Evolutionary conservation across 805 yeast species (phyloP).

Genomic region (Clavispora asparagi): DNA sequence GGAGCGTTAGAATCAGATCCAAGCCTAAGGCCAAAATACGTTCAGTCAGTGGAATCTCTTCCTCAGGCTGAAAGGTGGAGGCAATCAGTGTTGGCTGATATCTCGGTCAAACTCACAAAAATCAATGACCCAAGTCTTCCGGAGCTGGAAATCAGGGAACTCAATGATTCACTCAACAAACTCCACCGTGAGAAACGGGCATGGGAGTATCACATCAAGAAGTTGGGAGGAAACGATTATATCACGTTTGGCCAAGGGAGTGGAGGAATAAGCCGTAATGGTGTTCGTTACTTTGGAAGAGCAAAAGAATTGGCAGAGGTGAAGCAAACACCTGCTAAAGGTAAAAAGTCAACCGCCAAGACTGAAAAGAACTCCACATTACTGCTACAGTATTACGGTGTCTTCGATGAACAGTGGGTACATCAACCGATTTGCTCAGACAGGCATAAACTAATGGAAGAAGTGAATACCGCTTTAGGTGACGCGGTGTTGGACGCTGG

Average conservation of each 20-base stretch:
- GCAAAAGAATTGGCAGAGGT: conserved; percentile 80
- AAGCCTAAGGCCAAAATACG: conserved; percentile 56
- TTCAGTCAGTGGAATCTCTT: conserved; percentile 47
- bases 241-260: conserved; percentile 23
- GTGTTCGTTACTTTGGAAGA: conserved; percentile 75
- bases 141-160: conserved; percentile 61
- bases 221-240: conserved; percentile 73
- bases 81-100: conserved; percentile 54
- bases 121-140: conserved; percentile 55
- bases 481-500: conserved; percentile 1
- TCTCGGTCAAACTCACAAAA: conserved; percentile 52
- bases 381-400: conserved; percentile 39
- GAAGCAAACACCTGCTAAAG: conserved; percentile 13
- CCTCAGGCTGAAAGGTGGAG: conserved; percentile 73
- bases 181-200: conserved; percentile 60
- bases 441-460: conserved; percentile 5
- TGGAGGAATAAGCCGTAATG: conserved; percentile 32
- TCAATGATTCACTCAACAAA: conserved; percentile 70
- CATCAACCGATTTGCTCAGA: conserved; percentile 1
- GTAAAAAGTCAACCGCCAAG: conserved; percentile 16
- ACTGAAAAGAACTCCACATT: conserved; percentile 9
- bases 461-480: conserved; percentile 12
- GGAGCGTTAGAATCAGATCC: conserved; percentile 56
- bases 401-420: conserved; percentile 22
- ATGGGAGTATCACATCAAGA: conserved; percentile 73